These are phyloP conservation scores for Henckelia pumila DNA, from an alignment of 257 asterid genomes.

Conservation along the genomic window DNA sequence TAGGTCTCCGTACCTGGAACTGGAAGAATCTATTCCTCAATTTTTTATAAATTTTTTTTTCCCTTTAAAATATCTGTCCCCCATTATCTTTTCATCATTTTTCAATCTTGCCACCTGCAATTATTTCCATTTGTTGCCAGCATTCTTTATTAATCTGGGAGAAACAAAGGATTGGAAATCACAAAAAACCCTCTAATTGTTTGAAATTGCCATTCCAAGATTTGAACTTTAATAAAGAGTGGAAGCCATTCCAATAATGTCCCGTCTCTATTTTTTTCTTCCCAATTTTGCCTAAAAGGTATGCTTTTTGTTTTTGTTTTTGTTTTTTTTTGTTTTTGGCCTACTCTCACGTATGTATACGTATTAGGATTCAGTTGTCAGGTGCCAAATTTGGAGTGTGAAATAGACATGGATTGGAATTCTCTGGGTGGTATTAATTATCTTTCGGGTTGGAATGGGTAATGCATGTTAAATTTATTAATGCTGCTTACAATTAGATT, in stretches of 20 bases:
- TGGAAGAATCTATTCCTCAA: slow-evolving; percentile 5
- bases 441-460: slow-evolving; percentile 20
- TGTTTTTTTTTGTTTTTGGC: neutral
- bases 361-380: slow-evolving; percentile 12
- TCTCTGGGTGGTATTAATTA: slow-evolving; percentile 25
- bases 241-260: slow-evolving; percentile 28
- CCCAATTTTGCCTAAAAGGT: slow-evolving; percentile 28
- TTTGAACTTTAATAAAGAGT: slow-evolving; percentile 19
- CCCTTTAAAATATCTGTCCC: neutral
- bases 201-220: neutral
- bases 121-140: slow-evolving; percentile 28
- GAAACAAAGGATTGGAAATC: slow-evolving; percentile 17
- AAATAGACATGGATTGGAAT: slow-evolving; percentile 3
- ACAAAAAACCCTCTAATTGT: slow-evolving; percentile 13
- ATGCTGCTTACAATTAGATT: slow-evolving; percentile 19
- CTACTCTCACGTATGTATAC: neutral
- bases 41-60: slow-evolving; percentile 17
- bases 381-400: slow-evolving; percentile 12
- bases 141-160: slow-evolving; percentile 20
- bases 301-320: too few species aligned
- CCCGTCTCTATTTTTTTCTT: slow-evolving; percentile 2
- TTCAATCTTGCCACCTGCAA: slow-evolving; percentile 2
- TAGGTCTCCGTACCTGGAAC: slow-evolving; percentile 29
- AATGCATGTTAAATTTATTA: slow-evolving; percentile 26
- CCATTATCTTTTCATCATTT: neutral